Base-by-base conservation (phyloP, 176 grass and related monocot genomes). In the Eleusine indica region DNA sequence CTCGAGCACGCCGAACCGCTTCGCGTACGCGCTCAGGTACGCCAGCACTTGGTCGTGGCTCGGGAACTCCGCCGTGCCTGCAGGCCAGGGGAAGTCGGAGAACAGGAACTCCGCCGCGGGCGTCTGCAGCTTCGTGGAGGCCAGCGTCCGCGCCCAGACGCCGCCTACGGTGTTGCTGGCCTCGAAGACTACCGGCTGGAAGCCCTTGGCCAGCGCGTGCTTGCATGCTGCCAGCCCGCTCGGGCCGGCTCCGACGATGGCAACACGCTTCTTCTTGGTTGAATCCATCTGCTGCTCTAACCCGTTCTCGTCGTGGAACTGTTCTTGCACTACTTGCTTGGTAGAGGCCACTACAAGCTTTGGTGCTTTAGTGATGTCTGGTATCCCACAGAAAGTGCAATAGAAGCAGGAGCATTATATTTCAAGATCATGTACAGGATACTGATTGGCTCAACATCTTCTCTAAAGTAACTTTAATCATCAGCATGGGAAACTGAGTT, bases 181-280 rank as follows among this genome's bases (percentile, higher is more conserved):
- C 42, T 94, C 87, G 73, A 89, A 91, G 67, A 91, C 86, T 17
- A 89, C 41, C 10, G 92, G 92, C 18, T 32, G 28, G 81, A 94
- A 87, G 67, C 92, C 92, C 66, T 51, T 78, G 5, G 88, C 81
- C 5, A 86, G 72, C 52, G 42, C 37, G 67, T 91, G 84, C 87
- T 91, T 94, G 89, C 92, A 94, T 10, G 92, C 82, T 19, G 79
- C 74, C 30, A 91, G 84, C 18, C 92, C 92, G 49, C 92, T 94
- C 35, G 88, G 58, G 14, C 92, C 89, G 10, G 92, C 92, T 7
- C 92, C 92, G 5, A 91, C 74, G 48, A 91, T 94, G 18, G 74
- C 79, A 46, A 94, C 76, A 44, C 92, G 21, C 6, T 58, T 68
- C 71, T 89, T 35, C 32, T 35, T 35, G 32, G 32, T 35, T 35